phyloP scores from a whole-genome alignment of 805 yeast genomes.

The Kurtzmaniella fragi region DNA sequence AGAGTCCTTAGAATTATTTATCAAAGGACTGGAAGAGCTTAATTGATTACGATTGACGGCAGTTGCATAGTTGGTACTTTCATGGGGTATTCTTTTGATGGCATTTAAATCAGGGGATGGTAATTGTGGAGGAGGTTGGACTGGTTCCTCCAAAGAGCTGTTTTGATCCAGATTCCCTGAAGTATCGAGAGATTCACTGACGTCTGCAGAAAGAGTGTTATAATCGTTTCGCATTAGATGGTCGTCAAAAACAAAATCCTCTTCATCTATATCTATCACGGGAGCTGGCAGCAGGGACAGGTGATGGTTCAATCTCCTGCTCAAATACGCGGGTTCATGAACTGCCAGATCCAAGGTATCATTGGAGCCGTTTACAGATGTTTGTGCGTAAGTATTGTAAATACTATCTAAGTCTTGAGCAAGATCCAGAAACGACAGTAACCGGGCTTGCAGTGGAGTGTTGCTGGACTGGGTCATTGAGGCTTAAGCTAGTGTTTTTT shows the following conservation, averaged over 20 bases:
- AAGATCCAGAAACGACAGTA: slow-evolving; percentile 11
- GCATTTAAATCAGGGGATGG: slow-evolving; percentile 12
- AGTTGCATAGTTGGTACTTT: background rate
- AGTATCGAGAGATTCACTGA: slow-evolving; percentile 1
- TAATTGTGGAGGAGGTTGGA: background rate
- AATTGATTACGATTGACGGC: background rate
- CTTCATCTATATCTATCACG: too few relatives aligned
- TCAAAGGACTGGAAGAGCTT: slow-evolving; percentile 1
- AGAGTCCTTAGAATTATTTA: slow-evolving; percentile 5
- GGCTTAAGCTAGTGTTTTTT: background rate
- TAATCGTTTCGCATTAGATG: background rate
- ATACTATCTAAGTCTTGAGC: slow-evolving; percentile 22
- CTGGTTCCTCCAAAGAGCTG: background rate
- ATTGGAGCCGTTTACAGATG: slow-evolving; percentile 10
- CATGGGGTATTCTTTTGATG: slow-evolving; percentile 10
- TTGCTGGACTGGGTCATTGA: background rate
- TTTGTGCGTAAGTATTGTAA: slow-evolving; percentile 10
- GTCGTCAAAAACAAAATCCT: too few relatives aligned
- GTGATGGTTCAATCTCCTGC: too few relatives aligned
- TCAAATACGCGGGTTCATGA: slow-evolving; percentile 9
- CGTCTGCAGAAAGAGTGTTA: slow-evolving; percentile 2
- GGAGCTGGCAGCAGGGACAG: too few relatives aligned
- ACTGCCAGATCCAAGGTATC: slow-evolving; percentile 25
- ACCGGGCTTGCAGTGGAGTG: background rate
- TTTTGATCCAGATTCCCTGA: slow-evolving; percentile 5